Evolutionary conservation across 176 grass and related monocot genomes (phyloP).

Genomic region (Hordeum vulgare): MorexV3_pseudomolecules_assembly NC_058522.1:569467677-569468176

Average conservation of each 20-base stretch:
- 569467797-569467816: slow-evolving; percentile 79
- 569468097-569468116: slow-evolving; percentile 99
- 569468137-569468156: slow-evolving; percentile 93
- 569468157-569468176: slow-evolving; percentile 85
- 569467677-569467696: slow-evolving; percentile 99
- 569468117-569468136: slow-evolving; percentile 97
- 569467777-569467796: slow-evolving; percentile 87
- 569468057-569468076: slow-evolving; percentile 88
- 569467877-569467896: slow-evolving; percentile 29
- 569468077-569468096: slow-evolving; percentile 86
- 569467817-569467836: slow-evolving; percentile 67
- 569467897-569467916: slow-evolving; percentile 90
- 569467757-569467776: slow-evolving; percentile 87
- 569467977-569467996: slow-evolving; percentile 95
- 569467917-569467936: slow-evolving; percentile 91
- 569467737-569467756: slow-evolving; percentile 96
- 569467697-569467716: slow-evolving; percentile 85
- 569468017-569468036: slow-evolving; percentile 95
- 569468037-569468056: slow-evolving; percentile 95
- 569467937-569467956: slow-evolving; percentile 97
- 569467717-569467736: slow-evolving; percentile 98
- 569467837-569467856: slow-evolving; percentile 88
- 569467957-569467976: slow-evolving; percentile 94
- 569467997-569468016: slow-evolving; percentile 89
- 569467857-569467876: slow-evolving; percentile 80